These are phyloP conservation scores for Persicaria tinctoria DNA, from an alignment of 148 eudicot genomes.

Conservation along the genomic window DNA sequence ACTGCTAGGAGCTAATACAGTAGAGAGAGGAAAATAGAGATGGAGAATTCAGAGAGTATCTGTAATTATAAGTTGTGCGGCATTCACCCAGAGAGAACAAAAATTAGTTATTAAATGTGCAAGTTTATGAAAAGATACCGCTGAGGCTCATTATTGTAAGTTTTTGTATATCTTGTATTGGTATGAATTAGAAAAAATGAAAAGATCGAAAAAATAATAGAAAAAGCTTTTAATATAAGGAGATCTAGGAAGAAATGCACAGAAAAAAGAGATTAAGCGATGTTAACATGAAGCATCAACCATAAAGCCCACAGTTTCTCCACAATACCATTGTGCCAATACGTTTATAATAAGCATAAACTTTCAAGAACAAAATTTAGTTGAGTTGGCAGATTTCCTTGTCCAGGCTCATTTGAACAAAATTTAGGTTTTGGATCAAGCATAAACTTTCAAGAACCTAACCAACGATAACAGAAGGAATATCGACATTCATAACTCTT, in stretches of 20 bases:
- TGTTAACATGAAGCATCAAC: neutral
- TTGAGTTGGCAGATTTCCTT: neutral
- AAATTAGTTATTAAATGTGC: neutral
- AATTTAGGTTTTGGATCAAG: neutral
- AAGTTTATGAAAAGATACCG: neutral
- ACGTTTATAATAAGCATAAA: too few species aligned
- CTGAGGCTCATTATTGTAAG: neutral
- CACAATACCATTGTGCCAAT: too few species aligned
- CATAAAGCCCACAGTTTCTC: neutral
- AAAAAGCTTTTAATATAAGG: too few species aligned
- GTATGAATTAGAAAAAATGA: neutral
- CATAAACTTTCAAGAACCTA: neutral
- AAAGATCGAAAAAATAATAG: too few species aligned
- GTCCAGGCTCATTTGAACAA: neutral
- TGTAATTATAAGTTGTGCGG: neutral
- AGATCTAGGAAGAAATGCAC: neutral
- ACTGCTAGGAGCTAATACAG: neutral
- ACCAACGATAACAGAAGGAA: neutral
- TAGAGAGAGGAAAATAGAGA: neutral
- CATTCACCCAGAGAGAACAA: neutral
- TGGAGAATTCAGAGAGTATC: neutral
- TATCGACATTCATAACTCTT: neutral
- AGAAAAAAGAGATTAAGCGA: neutral
- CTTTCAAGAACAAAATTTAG: too few species aligned
- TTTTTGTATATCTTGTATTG: neutral